Evolutionary conservation across 2,329 filamentous ascomycete species (phyloP), one percentile per base, ranked within the genome.

Genomic region (Pseudocercospora crystallina): DNA sequence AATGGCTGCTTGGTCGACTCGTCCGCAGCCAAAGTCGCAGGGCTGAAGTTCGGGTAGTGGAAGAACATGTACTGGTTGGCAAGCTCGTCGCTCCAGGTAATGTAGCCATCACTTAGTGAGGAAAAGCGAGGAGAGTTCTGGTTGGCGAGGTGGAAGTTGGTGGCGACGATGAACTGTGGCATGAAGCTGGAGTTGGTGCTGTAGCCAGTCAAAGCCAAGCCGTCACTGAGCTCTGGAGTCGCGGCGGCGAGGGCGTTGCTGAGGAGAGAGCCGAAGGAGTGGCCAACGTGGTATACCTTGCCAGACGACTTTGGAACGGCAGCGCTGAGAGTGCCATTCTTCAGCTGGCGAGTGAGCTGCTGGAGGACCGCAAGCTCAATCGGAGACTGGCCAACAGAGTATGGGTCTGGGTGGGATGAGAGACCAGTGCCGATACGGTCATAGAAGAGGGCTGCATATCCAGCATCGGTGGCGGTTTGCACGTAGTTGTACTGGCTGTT

Each of bases 1-100:
- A 62, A 61, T 5, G 69, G 68, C 61, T 68, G 65, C 59, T 70
- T 71, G 54, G 65, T 62, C 12, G 45, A 29, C 34, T 69, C 61
- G 10, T 56, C 61, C 42, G 65, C 66, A 17, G 58, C 55, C 20
- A 72, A 59, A 47, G 69, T 46, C 48, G 56, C 57, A 5, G 61
- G 62, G 13, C 64, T 63, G 49, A 67, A 70, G 31, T 48, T 40
- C 1, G 53, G 53, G 15, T 51, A 14, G 47, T 53, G 61, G 51
- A 71, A 63, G 54, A 69, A 71, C 36, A 65, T 59, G 51, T 69
- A 68, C 58, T 72, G 69, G 15, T 51, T 44, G 8, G 47, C 14
- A 5, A 53, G 39, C 37, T 59, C 48, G 29, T 55, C 54, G 15
- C 9, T 43, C 57, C 51, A 57, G 5, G 54, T 59, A 5, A 57